Conservation (phyloP, 371 early-diverging fungal species). For the Haplosporangium sp. region DNA sequence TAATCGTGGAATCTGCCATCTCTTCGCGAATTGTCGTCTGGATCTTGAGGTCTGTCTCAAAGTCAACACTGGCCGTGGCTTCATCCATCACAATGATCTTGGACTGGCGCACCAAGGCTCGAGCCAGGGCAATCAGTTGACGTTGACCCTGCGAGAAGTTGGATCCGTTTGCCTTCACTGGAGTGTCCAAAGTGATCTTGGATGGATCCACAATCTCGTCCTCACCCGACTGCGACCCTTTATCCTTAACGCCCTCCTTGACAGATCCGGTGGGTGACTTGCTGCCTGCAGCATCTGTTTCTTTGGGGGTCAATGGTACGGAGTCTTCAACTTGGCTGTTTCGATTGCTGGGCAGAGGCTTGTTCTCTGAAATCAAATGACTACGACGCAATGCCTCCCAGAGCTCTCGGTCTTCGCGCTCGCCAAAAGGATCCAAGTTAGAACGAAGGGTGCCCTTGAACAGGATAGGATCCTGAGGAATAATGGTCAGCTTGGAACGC, state of each 20-base stretch:
- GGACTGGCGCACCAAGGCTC: slow-evolving; percentile 76
- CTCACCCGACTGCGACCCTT: no score
- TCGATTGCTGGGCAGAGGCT: no score
- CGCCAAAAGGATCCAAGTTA: slow-evolving; percentile 63
- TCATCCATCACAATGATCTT: slow-evolving; percentile 83
- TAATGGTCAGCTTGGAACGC: slow-evolving; percentile 73
- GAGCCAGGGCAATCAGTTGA: slow-evolving; percentile 81
- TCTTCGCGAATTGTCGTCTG: slow-evolving; percentile 79
- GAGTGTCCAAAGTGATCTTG: slow-evolving; percentile 61
- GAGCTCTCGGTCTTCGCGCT: no score
- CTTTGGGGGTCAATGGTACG: no score
- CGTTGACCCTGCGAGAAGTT: slow-evolving; percentile 84
- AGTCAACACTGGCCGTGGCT: slow-evolving; percentile 83
- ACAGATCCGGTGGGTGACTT: no score
- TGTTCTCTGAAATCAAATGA: no score
- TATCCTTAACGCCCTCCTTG: background rate
- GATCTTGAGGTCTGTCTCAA: slow-evolving; percentile 70
- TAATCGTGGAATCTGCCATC: slow-evolving; percentile 64
- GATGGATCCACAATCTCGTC: slow-evolving; percentile 23
- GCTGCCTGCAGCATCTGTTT: no score
- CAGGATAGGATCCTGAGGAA: slow-evolving; percentile 78
- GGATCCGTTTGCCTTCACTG: slow-evolving; percentile 73
- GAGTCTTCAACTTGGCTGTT: no score
- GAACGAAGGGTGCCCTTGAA: slow-evolving; percentile 75
- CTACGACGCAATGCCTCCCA: no score